Conservation (phyloP, 75 land plant genomes). For the Adiantum capillusveneris region DNA sequence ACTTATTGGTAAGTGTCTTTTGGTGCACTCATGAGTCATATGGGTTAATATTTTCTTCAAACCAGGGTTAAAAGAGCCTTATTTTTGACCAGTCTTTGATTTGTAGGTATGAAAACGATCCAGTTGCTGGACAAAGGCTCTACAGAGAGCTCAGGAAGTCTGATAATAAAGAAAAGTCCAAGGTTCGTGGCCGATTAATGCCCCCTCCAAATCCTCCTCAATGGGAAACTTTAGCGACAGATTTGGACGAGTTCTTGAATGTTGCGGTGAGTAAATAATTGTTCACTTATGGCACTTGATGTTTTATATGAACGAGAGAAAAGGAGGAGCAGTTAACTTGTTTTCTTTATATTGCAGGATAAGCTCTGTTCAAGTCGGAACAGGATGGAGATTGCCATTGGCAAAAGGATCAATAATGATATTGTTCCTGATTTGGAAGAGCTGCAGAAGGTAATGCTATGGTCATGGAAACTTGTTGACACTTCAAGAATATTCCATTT, state of each 20-base stretch:
- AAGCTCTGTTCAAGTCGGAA: constrained; percentile 49
- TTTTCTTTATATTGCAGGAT: constrained; percentile 37
- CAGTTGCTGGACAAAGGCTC: constrained; percentile 62
- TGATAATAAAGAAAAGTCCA: constrained; percentile 27
- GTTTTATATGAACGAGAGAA: not conserved
- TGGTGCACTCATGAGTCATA: too few relatives aligned
- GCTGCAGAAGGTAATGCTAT: constrained; percentile 49
- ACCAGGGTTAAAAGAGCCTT: not conserved
- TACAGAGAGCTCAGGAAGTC: constrained; percentile 46
- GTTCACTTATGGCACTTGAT: constrained; percentile 10
- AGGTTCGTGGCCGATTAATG: constrained; percentile 26
- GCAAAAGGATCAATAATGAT: constrained; percentile 40
- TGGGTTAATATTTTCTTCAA: not conserved
- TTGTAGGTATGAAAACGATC: constrained; percentile 69
- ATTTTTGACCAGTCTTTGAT: too few relatives aligned
- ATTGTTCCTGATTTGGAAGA: constrained; percentile 69
- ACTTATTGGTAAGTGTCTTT: constrained; percentile 34
- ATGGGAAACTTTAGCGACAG: constrained; percentile 93
- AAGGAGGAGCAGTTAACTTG: not conserved
- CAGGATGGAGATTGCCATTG: constrained; percentile 43
- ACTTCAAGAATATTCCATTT: too few relatives aligned
- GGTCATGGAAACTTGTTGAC: too few relatives aligned
- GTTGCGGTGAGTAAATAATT: too few relatives aligned
- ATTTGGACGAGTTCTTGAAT: constrained; percentile 78
- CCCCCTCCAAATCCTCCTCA: constrained; percentile 16